These are phyloP conservation scores for Xylaria bambusicola DNA, from an alignment of 495 filamentous ascomycete species.

Conservation along the genomic window DNA sequence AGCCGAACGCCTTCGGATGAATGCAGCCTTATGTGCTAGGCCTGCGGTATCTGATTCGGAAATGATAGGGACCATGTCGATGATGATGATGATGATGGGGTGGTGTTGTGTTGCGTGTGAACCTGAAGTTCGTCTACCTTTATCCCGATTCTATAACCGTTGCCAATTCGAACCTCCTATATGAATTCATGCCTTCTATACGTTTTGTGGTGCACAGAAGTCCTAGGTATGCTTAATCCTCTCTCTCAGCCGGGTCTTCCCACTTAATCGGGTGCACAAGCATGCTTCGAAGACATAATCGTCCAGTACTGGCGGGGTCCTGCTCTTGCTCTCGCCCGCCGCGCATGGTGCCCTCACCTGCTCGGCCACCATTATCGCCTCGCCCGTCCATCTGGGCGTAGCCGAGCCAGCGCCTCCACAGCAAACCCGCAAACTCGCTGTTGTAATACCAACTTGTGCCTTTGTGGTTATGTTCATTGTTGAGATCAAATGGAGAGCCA, in stretches of 20 bases:
- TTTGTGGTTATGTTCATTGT: conserved; percentile 84
- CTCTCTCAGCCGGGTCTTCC: conserved; percentile 45
- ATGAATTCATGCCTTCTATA: neutral
- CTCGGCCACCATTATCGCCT: conserved; percentile 73
- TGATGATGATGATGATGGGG: no score
- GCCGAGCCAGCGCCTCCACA: conserved; percentile 90
- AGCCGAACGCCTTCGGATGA: conserved; percentile 31
- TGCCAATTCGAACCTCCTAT: conserved; percentile 12
- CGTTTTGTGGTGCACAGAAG: neutral
- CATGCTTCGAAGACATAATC: conserved; percentile 89
- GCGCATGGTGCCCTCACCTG: conserved; percentile 47
- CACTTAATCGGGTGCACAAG: conserved; percentile 90
- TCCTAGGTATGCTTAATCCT: conserved; percentile 2
- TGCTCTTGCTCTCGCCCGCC: conserved; percentile 74
- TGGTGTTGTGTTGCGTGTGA: conserved; percentile 20
- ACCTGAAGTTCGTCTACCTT: conserved; percentile 21
- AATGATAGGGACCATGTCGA: conserved; percentile 26
- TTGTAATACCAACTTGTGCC: conserved; percentile 96
- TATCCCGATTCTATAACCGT: conserved; percentile 24
- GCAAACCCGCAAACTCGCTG: conserved; percentile 74
- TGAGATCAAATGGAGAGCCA: conserved; percentile 72
- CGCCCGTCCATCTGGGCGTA: conserved; percentile 63
- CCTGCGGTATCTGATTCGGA: conserved; percentile 25
- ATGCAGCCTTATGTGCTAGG: conserved; percentile 29
- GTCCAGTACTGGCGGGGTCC: conserved; percentile 55